These are phyloP conservation scores for Penicillium sp. DNA, from an alignment of 2,329 filamentous ascomycete genomes.

Conservation along the genomic window DNA sequence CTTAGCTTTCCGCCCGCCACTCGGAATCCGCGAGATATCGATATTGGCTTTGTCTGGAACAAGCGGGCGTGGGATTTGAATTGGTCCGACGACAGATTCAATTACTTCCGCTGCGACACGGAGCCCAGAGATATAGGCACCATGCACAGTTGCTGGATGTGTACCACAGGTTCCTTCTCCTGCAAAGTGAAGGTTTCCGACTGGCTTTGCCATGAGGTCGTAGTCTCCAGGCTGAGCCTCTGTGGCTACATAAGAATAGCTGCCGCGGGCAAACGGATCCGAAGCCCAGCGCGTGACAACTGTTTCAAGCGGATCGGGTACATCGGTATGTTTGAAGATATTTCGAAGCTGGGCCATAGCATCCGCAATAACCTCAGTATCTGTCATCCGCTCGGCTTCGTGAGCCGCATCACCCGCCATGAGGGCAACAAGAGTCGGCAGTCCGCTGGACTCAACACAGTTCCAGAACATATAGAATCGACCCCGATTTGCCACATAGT, in stretches of 20 bases:
- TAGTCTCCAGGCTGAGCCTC: conserved; percentile 81
- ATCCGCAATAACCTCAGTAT: conserved; percentile 71
- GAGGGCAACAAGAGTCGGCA: conserved; percentile 80
- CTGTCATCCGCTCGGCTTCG: conserved; percentile 70
- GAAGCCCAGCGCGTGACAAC: conserved; percentile 89
- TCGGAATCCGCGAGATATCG: conserved; percentile 24
- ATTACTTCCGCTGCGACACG: conserved; percentile 83
- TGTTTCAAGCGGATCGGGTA: conserved; percentile 75
- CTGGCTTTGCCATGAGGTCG: conserved; percentile 74
- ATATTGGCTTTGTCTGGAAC: conserved; percentile 55
- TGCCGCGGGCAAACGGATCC: conserved; percentile 85
- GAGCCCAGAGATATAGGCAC: conserved; percentile 88
- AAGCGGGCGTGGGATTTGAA: conserved; percentile 68
- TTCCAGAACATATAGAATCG: conserved; percentile 99
- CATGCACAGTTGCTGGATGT: conserved; percentile 93
- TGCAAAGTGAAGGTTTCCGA: conserved; percentile 89
- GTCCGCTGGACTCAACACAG: conserved; percentile 77
- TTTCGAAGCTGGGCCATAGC: conserved; percentile 71
- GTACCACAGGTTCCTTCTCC: conserved; percentile 95
- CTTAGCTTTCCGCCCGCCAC: neutral
- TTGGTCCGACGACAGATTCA: conserved; percentile 71
- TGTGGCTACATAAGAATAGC: conserved; percentile 88
- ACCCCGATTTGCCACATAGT: conserved; percentile 74
- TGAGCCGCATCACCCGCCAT: conserved; percentile 95
- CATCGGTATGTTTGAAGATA: conserved; percentile 59